Base-by-base conservation (phyloP, 495 filamentous ascomycete genomes). In the Hypomontagnella submonticulosa region DNA sequence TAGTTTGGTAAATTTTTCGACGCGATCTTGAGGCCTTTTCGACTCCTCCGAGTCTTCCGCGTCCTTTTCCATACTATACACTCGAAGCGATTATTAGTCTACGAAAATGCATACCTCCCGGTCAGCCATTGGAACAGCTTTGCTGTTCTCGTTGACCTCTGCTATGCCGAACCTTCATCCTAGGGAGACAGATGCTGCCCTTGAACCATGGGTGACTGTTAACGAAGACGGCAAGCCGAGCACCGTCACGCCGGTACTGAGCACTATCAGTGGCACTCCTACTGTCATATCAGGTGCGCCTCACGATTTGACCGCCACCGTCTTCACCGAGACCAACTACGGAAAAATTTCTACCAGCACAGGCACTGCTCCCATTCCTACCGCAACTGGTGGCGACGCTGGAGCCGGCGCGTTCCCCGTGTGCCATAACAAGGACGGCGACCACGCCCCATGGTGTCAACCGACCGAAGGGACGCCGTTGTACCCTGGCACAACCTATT, bases 161-260 rank as follows among this genome's bases (percentile, higher is more conserved):
- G 66, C 61, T 12, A 41, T 42, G 9, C 66, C 66, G 0, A 65
- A 63, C 34, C 5, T 70, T 32, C 63, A 41, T 36, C 67, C 67
- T 12, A 67, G 70, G 51, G 54, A 59, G 47, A 70, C 70, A 10
- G 66, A 67, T 23, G 20, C 59, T 7, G 67, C 71, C 32, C 52
- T 69, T 9, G 71, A 71, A 8, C 66, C 69, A 13, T 81, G 79
- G 79, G 76, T 80, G 8, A 75, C 77, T 1, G 78, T 81, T 49
- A 63, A 77, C 60, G 72, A 72, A 32, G 69, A 73, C 23, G 78
- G 77, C 38, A 56, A 52, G 4, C 71, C 77, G 15, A 74, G 66
- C 23, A 76, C 74, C 20, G 63, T 80, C 11, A 81, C 79, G 10
- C 77, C 77, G 10, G 66, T 76, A 13, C 34, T 72, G 3, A 79